Base-by-base conservation (phyloP, 2,329 filamentous ascomycete species). In the Blastomyces gilchristii region DNA sequence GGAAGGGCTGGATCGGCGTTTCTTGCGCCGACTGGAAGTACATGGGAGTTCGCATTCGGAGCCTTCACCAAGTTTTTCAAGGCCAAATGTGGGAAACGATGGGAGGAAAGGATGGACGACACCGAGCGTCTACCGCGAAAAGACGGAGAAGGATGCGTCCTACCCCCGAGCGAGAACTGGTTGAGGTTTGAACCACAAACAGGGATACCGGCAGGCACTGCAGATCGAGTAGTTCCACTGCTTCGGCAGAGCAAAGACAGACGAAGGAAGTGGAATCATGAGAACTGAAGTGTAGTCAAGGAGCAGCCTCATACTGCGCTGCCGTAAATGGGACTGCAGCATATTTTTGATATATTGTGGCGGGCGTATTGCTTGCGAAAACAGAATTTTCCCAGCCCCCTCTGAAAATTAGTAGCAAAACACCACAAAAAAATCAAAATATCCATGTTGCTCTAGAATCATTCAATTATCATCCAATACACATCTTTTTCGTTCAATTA, bases 11-110 rank as follows among this genome's bases (percentile, higher is more conserved):
- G 68, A 11, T 66, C 72, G 1, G 70, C 77, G 12, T 69, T 74
- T 12, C 67, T 78, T 11, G 71, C 72, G 3, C 72, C 73, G 0
- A 63, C 68, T 1, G 72, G 71, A 25, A 74, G 72, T 61, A 70
- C 65, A 3, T 69, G 73, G 16, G 68, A 72, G 1, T 58, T 68
- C 1, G 83, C 85, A 34, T 78, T 83, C 63, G 65, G 66, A 0
- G 73, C 75, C 0, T 89, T 89, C 70, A 77, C 77, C 64, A 67
- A 72, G 0, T 85, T 86, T 67, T 90, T 90, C 70, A 71, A 71
- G 12, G 74, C 76, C 8, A 84, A 84, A 71, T 85, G 85, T 0
- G 82, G 83, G 0, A 75, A 85, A 11, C 70, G 76, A 1, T 90
- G 87, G 87, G 77, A 82, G n/a, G 75, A 85, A 5, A 68, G 70